Base-by-base conservation (phyloP, 345 rosid genomes). In the Brassica juncea region DNA sequence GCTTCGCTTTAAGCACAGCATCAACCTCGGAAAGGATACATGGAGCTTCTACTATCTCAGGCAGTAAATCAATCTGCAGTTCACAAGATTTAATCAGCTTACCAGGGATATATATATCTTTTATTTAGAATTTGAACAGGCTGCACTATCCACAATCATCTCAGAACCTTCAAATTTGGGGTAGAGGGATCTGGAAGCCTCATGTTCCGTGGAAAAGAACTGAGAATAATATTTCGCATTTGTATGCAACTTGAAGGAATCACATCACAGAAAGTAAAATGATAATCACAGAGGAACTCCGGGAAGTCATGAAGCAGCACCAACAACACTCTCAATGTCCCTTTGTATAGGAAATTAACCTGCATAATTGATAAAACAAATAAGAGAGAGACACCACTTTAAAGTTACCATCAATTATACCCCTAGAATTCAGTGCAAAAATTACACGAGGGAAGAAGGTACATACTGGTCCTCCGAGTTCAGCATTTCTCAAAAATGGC, bases 181-280 rank as follows among this genome's bases (percentile, higher is more conserved):
- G 98, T 95, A 73, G 98, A 91, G 68, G 99, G 98, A 86, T 95
- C 99, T 0, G 98, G 98, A 59, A 95, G 90, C 91, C 97, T 91
- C 99, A 93, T 93, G 85, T 88, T 93, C 72, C 88, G 89, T 1
- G 99, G 99, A 78, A 93, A 95, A 35, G 97, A 97, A 82, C 98
- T 91, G 54, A 95, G 96, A 74, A 95, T 88, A 60, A 95, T 92
- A 79, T 95, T 93, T 31, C 99, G 94, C 97, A 95, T 91, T 82
- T 95, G 99, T 78, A 95, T 91, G 89, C 98, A 95, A 84, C 97
- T 95, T 59, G 98, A 92, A 77, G 99, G 99, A 81, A 95, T 93
- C 85, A 95, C 96, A 83, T 95, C 97, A 83, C 98, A 95, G 81
- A 93, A 95, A 32, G 93, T 89, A 84, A 95, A 91, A 88, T 95